A percentile compares a stretch with the other conserved stretches of the same genome.
Evolutionary conservation across 106 monocot genomes (phyloP).

Genomic region (Chionographis japonica): DNA sequence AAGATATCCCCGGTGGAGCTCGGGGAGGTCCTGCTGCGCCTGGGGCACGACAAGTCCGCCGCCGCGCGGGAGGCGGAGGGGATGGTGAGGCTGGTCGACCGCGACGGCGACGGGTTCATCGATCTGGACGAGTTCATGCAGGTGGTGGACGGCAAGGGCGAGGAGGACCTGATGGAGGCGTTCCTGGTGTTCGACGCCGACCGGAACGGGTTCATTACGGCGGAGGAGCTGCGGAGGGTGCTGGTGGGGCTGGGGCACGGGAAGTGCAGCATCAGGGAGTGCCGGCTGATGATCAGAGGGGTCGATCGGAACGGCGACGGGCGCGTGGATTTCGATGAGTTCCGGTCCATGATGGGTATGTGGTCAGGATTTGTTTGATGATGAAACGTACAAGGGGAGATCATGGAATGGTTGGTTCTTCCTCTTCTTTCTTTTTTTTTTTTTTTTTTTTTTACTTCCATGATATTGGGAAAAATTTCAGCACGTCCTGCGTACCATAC

Average conservation of each 20-base stretch:
- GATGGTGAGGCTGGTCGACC: constrained; percentile 31
- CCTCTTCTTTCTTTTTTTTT: too few relatives aligned
- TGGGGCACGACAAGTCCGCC: constrained; percentile 31
- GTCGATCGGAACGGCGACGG: constrained; percentile 46
- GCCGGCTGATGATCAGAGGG: constrained; percentile 28
- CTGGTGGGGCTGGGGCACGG: constrained; percentile 22
- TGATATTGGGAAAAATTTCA: too few relatives aligned
- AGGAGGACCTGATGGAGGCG: constrained; percentile 32
- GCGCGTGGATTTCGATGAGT: constrained; percentile 42
- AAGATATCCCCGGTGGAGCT: constrained; percentile 34
- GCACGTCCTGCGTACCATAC: too few relatives aligned
- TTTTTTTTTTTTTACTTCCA: too few relatives aligned
- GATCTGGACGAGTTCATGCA: constrained; percentile 35
- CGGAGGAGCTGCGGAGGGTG: constrained; percentile 31
- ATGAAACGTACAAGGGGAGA: too few relatives aligned
- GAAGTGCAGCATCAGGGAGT: constrained; percentile 23
- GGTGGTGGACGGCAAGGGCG: not conserved
- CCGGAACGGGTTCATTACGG: constrained; percentile 31
- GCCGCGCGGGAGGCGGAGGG: constrained; percentile 6
- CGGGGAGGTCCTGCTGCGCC: constrained; percentile 16
- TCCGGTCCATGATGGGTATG: constrained; percentile 38
- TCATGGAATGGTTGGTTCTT: too few relatives aligned
- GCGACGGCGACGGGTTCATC: constrained; percentile 39
- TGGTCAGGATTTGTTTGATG: too few relatives aligned
- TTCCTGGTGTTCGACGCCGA: constrained; percentile 33